Base-by-base conservation (phyloP, 345 rosid species). In the Syzygium aromaticum region DNA sequence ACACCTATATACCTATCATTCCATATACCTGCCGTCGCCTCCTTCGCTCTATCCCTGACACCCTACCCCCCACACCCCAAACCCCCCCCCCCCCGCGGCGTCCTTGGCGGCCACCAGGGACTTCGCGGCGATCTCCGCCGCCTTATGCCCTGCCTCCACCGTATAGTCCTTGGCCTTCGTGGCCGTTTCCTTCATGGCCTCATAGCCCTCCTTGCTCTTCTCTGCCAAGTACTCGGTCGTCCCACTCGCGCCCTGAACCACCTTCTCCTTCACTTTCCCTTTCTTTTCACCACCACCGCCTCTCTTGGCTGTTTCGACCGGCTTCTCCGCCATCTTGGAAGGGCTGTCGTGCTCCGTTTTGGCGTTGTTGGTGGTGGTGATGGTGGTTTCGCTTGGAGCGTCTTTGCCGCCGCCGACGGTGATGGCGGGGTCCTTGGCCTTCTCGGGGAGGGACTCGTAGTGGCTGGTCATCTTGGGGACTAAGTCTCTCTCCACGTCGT, bases 391-490 rank as follows among this genome's bases (percentile, higher is more conserved):
- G 23, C 22, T 46, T 25, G 54, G 85, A 25, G 85, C 53, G 53
- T 84, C 85, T 51, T 52, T 30, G 23, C 38, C 85, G 7, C 25
- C 40, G 54, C 23, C 85, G 40, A 49, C n/a, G 43, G 27, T 30
- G 86, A 52, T 17, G 63, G 86, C 27, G 59, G 86, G 86, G 27
- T 88, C 91, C 73, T 85, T 86, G 2, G 30, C 84, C 52, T 57
- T 78, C 67, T 5, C 88, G 13, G 83, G 88, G 63, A 92, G 87
- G 54, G 96, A 89, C 91, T 93, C 95, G 59, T 93, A 94, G 87
- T 93, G 96, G 85, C 86, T 90, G 27, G 94, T 88, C 91, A 94
- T 93, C 88, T 92, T 94, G 1, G 98, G 98, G n/a, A 93, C 96
- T 89, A 84, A 89, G 43, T 93, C 94, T 88, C 91, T 91, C 95